Conservation (phyloP, 1,284 basidiomycete genomes). For the Cryptococcus neoformans region DNA sequence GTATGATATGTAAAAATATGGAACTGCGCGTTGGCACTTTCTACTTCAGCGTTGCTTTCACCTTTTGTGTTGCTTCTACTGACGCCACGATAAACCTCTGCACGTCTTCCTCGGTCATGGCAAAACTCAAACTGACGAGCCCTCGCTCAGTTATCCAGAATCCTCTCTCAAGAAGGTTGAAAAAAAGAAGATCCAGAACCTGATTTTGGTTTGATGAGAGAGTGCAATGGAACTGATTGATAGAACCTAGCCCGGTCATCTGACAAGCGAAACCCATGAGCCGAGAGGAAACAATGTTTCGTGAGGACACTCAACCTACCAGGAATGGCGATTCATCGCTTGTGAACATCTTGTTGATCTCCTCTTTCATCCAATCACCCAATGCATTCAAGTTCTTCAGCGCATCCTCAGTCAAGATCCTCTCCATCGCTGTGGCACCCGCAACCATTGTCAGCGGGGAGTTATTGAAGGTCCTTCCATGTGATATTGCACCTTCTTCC, state of each 20-base stretch:
- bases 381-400: conserved; percentile 17
- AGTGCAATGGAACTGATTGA: conserved; percentile 28
- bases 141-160: conserved; percentile 28
- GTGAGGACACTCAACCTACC: not conserved
- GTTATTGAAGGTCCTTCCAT: conserved; percentile 38
- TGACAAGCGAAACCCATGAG: not conserved
- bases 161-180: conserved; percentile 17
- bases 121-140: conserved; percentile 13
- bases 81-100: conserved; percentile 5
- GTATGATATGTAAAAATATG: too few relatives aligned
- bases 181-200: conserved; percentile 17
- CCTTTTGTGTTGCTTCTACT: not conserved
- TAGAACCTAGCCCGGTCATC: conserved; percentile 28
- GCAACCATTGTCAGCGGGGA: conserved; percentile 30
- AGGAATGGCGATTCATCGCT: conserved; percentile 6
- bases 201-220: not conserved
- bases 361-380: conserved; percentile 20
- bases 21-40: not conserved
- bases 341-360: conserved; percentile 12
- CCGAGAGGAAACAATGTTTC: too few relatives aligned
- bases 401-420: conserved; percentile 18
- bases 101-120: conserved; percentile 6
- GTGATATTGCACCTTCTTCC: conserved; percentile 2
- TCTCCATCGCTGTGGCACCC: conserved; percentile 20
- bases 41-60: not conserved